Evolutionary conservation across 192 early-diverging fungal species (phyloP).

Genomic region (Gamsiella multidivaricata): DNA sequence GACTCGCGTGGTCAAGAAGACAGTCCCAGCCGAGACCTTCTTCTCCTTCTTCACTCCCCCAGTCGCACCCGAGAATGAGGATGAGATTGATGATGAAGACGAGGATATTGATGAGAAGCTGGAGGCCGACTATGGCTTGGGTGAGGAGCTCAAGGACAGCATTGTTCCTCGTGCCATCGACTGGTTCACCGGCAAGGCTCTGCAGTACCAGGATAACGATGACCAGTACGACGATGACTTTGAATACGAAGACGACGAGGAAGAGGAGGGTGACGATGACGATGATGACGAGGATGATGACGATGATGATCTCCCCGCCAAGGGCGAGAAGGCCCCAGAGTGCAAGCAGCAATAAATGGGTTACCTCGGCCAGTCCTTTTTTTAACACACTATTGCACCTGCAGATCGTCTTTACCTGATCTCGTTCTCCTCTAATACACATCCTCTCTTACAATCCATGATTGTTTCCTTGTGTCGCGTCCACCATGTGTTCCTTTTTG

Average conservation of each 20-base stretch:
- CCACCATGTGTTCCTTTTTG: too few species aligned
- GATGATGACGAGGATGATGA: conserved; percentile 64
- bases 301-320: conserved; percentile 64
- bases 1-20: conserved; percentile 97
- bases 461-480: too few species aligned
- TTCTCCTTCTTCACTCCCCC: conserved; percentile 96
- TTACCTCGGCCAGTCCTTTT: background rate
- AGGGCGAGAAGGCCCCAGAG: conserved; percentile 67
- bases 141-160: conserved; percentile 99
- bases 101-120: conserved; percentile 81
- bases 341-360: conserved; percentile 59
- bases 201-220: conserved; percentile 83
- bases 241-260: conserved; percentile 60
- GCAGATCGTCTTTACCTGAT: background rate
- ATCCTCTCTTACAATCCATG: too few species aligned
- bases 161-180: conserved; percentile 95
- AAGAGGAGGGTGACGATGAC: conserved; percentile 73
- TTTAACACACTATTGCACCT: too few species aligned
- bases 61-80: conserved; percentile 75
- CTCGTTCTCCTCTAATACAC: too few species aligned
- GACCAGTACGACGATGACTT: conserved; percentile 72
- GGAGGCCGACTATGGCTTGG: conserved; percentile 95
- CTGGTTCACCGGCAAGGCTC: conserved; percentile 98
- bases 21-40: conserved; percentile 96
- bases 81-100: conserved; percentile 77